phyloP scores from a whole-genome alignment of 768 basidiomycete genomes.

The Trametopsis cervina region DNA sequence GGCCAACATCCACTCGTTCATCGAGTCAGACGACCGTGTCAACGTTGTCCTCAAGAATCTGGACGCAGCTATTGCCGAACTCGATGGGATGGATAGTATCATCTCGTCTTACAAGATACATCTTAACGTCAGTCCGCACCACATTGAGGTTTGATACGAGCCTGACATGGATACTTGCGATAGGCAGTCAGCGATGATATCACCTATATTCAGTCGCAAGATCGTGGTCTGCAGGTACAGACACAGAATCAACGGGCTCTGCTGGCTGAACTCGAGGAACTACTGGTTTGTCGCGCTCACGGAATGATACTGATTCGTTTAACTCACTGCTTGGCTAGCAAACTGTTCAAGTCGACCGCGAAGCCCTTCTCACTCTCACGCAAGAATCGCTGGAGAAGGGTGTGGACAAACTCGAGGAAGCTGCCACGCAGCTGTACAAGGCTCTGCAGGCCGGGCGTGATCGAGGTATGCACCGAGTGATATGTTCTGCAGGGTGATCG shows the following conservation, averaged over 20 bases:
- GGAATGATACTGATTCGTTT: not conserved
- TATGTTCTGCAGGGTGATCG: not conserved
- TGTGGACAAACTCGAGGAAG: slow-evolving; percentile 72
- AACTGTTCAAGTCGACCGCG: slow-evolving; percentile 89
- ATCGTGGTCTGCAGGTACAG: slow-evolving; percentile 94
- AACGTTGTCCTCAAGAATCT: slow-evolving; percentile 78
- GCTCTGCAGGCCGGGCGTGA: slow-evolving; percentile 87
- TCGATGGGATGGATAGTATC: slow-evolving; percentile 85
- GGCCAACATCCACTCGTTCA: slow-evolving; percentile 97
- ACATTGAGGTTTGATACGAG: slow-evolving; percentile 8
- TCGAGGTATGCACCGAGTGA: slow-evolving; percentile 62
- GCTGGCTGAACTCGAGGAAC: slow-evolving; percentile 77
- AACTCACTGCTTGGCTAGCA: slow-evolving; percentile 41
- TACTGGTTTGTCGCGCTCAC: slow-evolving; percentile 46
- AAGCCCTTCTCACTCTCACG: slow-evolving; percentile 66
- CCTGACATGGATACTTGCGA: slow-evolving; percentile 6
- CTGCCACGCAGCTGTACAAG: slow-evolving; percentile 88
- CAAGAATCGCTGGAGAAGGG: slow-evolving; percentile 90
- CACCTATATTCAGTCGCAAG: slow-evolving; percentile 90
- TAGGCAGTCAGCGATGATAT: slow-evolving; percentile 96
- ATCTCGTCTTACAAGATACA: slow-evolving; percentile 96
- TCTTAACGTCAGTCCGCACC: slow-evolving; percentile 85
- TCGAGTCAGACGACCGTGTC: slow-evolving; percentile 93
- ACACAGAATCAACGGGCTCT: slow-evolving; percentile 91
- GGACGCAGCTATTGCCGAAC: slow-evolving; percentile 81